These are phyloP conservation scores for Recurvomyces mirabilis DNA, from an alignment of 495 filamentous ascomycete species.

Conservation along the genomic window DNA sequence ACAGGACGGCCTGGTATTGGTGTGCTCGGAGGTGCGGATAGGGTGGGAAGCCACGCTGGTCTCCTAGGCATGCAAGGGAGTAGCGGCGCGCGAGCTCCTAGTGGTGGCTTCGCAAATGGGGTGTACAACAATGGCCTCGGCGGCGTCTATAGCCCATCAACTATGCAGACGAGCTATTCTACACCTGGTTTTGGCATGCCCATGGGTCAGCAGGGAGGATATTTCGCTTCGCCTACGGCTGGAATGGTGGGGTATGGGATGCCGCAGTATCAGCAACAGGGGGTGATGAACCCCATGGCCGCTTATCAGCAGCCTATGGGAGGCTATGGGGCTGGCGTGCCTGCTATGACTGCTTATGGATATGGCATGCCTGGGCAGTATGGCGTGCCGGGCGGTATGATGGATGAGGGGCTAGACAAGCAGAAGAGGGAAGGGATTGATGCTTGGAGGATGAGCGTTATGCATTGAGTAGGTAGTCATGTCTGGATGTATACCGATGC, in stretches of 20 bases:
- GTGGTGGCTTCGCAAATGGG: conserved; percentile 40
- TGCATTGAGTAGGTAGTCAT: too few relatives aligned
- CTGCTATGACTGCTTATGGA: conserved; percentile 24
- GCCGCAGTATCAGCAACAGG: conserved; percentile 5
- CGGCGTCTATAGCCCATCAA: conserved; percentile 20
- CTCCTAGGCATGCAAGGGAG: conserved; percentile 27
- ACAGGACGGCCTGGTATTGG: conserved; percentile 3
- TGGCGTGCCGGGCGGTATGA: conserved; percentile 15
- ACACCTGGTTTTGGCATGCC: conserved; percentile 3
- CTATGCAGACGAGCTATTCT: conserved; percentile 4
- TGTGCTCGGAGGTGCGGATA: neutral
- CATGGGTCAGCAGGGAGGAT: neutral
- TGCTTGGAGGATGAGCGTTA: conserved; percentile 77
- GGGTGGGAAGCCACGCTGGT: conserved; percentile 31
- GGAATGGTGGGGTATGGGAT: conserved; percentile 5
- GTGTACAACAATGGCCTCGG: conserved; percentile 42
- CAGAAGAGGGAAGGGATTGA: conserved; percentile 72
- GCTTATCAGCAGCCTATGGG: conserved; percentile 8
- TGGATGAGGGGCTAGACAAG: conserved; percentile 36
- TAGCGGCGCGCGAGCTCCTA: conserved; percentile 14
- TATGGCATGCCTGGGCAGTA: neutral
- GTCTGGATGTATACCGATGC: too few relatives aligned
- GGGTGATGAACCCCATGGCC: conserved; percentile 1
- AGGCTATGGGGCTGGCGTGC: conserved; percentile 15
- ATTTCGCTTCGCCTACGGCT: conserved; percentile 14